Evolutionary conservation across 177 flowering plant species (phyloP).

Genomic region (Telopea speciosissima): DNA sequence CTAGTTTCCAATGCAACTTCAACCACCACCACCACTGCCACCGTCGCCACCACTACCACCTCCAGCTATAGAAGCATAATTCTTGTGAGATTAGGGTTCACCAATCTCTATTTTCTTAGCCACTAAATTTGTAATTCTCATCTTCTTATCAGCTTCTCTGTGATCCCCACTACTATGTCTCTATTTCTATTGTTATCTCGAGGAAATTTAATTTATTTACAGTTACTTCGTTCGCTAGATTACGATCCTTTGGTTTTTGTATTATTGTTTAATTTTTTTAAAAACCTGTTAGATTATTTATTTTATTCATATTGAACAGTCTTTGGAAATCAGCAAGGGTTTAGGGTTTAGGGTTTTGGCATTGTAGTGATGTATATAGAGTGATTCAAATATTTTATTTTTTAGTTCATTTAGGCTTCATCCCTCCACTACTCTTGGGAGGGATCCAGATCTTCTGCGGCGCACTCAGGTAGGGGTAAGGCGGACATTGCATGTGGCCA

Average conservation of each 20-base stretch:
- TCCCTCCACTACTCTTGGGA: too few relatives aligned
- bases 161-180: neutral
- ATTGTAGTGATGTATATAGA: neutral
- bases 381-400: too few relatives aligned
- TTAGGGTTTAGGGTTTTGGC: conserved; percentile 24
- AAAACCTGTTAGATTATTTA: too few relatives aligned
- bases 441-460: too few relatives aligned
- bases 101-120: neutral
- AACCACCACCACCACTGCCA: neutral
- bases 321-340: neutral
- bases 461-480: too few relatives aligned
- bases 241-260: neutral
- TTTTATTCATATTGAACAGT: too few relatives aligned
- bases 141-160: neutral
- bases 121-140: neutral
- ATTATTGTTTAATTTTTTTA: too few relatives aligned
- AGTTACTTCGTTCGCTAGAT: neutral
- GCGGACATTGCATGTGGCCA: too few relatives aligned
- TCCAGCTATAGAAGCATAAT: neutral
- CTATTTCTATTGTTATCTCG: neutral
- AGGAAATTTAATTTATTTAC: neutral
- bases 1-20: neutral
- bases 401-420: neutral
- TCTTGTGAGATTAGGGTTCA: conserved; percentile 11
- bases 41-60: neutral